phyloP scores from a whole-genome alignment of 2,329 filamentous ascomycete species.

The Clarireedia paspali region DNA sequence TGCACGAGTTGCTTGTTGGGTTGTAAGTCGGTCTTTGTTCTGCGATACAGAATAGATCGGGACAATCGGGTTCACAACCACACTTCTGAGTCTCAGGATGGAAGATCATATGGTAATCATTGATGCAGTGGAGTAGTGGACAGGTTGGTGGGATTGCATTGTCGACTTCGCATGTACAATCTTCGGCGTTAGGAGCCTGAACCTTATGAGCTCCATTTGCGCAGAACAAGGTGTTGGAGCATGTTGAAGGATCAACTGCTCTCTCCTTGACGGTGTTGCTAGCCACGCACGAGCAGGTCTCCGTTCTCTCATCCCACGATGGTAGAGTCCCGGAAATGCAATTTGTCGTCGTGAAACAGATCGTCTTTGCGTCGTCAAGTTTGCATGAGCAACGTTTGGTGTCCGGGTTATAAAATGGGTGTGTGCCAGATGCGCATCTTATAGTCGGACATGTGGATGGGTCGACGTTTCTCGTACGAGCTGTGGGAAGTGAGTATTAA shows the following conservation, averaged over 20 bases:
- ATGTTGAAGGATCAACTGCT: conserved; percentile 3
- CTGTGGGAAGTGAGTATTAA: background rate
- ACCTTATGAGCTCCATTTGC: conserved; percentile 12
- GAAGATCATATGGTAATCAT: conserved; percentile 15
- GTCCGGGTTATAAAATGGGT: conserved; percentile 9
- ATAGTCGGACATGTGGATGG: conserved; percentile 12
- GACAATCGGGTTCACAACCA: conserved; percentile 15
- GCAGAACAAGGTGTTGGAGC: conserved; percentile 13
- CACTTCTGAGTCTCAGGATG: conserved; percentile 15
- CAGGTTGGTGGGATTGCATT: conserved; percentile 10
- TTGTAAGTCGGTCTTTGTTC: conserved; percentile 12
- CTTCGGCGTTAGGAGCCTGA: conserved; percentile 4
- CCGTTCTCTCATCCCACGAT: conserved; percentile 3
- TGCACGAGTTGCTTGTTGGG: conserved; percentile 11
- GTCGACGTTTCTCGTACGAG: conserved; percentile 3
- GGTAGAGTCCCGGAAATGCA: background rate
- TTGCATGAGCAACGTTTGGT: conserved; percentile 9
- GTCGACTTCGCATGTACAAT: conserved; percentile 15
- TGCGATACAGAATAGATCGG: conserved; percentile 15
- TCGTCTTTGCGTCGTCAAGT: conserved; percentile 2
- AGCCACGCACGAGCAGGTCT: conserved; percentile 9
- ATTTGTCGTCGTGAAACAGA: conserved; percentile 6
- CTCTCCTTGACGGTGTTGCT: background rate
- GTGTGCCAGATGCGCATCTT: conserved; percentile 7
- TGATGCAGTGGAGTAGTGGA: conserved; percentile 15